Percentiles rank a stretch among this genome's conserved stretches.
These are phyloP conservation scores for Punica granatum DNA, from an alignment of 345 rosid genomes.

Conservation along the genomic window DNA sequence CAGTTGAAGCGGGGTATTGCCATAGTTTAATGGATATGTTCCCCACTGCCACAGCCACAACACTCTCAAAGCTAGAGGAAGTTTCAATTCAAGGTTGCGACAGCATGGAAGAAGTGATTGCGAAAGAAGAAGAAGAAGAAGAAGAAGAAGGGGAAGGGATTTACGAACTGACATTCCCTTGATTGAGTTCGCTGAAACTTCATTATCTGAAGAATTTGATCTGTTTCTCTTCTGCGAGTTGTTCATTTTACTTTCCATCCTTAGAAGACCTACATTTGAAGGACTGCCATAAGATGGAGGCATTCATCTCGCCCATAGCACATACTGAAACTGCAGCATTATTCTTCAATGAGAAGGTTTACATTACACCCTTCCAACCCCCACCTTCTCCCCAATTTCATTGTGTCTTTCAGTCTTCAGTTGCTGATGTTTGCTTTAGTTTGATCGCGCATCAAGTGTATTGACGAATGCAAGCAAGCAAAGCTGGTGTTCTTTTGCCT, in stretches of 20 bases:
- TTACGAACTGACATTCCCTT: background rate
- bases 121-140: too few species aligned
- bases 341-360: background rate
- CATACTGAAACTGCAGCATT: background rate
- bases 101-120: background rate
- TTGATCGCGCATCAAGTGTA: too few species aligned
- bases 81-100: background rate
- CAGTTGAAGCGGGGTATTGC: background rate
- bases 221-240: background rate
- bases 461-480: too few species aligned
- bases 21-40: background rate
- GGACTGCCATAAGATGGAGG: background rate
- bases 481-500: background rate
- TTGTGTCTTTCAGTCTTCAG: too few species aligned
- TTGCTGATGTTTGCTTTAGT: too few species aligned
- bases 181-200: background rate
- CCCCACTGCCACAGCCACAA: background rate
- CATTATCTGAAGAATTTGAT: background rate
- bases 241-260: background rate
- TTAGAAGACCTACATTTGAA: background rate
- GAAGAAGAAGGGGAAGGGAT: background rate
- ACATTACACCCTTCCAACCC: background rate
- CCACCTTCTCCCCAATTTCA: too few species aligned
- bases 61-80: background rate
- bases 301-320: background rate